Evolutionary conservation across 192 early-diverging fungal genomes (phyloP), one percentile per base, ranked within the genome.

Genomic region (Oehlia diaphana): DNA sequence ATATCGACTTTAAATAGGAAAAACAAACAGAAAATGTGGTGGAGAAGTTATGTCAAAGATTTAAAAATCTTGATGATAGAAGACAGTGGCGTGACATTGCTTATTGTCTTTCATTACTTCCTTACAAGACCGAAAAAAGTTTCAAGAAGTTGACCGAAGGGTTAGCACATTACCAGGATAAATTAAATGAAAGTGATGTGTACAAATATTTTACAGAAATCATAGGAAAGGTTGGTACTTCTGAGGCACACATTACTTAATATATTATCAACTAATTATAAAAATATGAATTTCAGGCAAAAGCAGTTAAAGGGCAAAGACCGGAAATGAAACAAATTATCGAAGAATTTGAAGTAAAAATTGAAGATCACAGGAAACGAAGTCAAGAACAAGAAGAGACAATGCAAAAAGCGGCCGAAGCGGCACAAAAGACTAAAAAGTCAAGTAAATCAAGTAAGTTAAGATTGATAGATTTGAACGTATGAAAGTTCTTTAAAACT

Each of bases 41-140:
- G 12, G 97, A 99, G 64, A 99, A 99, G 85, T 89, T 99, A 35
- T 99, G 97, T 86, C 88, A 94, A 74, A 91, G 98, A 39, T 98
- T 99, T 86, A 90, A 92, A 80, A 95, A 92, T 81, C 88, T 95
- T 5, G 88, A 91, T 16, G 92, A 93, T 6, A 88, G 82, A 74
- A 87, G 96, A 31, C 88, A 93, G 80, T 99, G 96, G 94, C 89
- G 96, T 53, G 97, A 99, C 83, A 96, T 99, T 84, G 91, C 95
- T 0, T 97, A 88, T 83, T 98, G 97, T 85, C 84, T 99, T 70
- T 93, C 95, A 12, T 83, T 97, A 72, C 82, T 99, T 69, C 94
- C 94, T 0, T 97, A 93, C 87, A 93, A 94, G 76, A 91, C 90
- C 5, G 97, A 98, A 78, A 94, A 92, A 81, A 94, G 91, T 64